Base-by-base conservation (phyloP, 257 asterid species). In the Dorcoceras hygrometricum region DNA sequence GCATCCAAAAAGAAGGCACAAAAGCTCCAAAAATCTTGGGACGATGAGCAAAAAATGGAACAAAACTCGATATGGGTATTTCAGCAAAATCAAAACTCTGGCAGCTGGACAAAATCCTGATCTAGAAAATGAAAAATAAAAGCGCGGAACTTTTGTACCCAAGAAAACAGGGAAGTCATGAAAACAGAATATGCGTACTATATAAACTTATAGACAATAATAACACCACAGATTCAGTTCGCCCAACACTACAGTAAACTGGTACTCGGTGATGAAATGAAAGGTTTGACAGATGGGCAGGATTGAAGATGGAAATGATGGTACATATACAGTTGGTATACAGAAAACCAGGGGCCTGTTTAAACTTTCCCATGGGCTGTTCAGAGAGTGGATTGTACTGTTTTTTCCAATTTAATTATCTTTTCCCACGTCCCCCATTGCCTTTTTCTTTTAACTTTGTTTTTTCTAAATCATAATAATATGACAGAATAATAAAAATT, bases 311-410 rank as follows among this genome's bases (percentile, higher is more conserved):
- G 32, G 57, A 36, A 9, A 26, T 23, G 50, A 67, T 62, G 69
- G 39, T 72, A 72, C 48, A 66, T 68, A 73, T 76, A 77, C 73
- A 63, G 73, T 55, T 57, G 27, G 51, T 23, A 66, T 23, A 70
- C 8, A 53, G 82, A 86, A 88, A 82, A 83, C 93, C 93, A 78
- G 68, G 90, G 86, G 92, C 95, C 57, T 57, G 71, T 14, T 61
- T 66, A 53, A 31, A 70, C 20, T 66, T 84, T 88, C 86, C 93
- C 65, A 24, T 83, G 95, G 87, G 95, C 95, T 79, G 82, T 73
- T 73, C 71, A 57, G 57, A 78, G 63, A 83, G 81, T 84, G 86
- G 95, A 79, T 80, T 80, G 73, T 72, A 8, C 12, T 19, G 28
- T 20, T 8, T 14, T 24, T 23, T 18, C 50, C 1, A 3, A 32